Evolutionary conservation across 1,284 basidiomycete species (phyloP).

Genomic region (Rhodotorula glutinis): DNA sequence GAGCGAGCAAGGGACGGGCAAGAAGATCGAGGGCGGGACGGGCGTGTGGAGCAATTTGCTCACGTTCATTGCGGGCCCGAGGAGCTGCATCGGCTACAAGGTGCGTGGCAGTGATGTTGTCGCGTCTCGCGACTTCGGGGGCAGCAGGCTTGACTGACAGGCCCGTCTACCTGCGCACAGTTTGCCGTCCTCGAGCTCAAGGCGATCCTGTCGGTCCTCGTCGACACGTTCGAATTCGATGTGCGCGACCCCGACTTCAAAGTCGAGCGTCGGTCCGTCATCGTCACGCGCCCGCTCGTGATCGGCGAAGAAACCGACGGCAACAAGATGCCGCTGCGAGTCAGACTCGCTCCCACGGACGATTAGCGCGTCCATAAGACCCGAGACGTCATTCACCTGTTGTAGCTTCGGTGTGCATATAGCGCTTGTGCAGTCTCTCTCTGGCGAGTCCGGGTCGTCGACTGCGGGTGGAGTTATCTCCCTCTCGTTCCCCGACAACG

Average conservation of each 20-base stretch:
- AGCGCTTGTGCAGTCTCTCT: no score
- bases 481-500: no score
- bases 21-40: slow-evolving; percentile 24
- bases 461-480: no score
- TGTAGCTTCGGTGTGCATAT: not conserved
- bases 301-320: slow-evolving; percentile 32
- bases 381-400: not conserved
- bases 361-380: not conserved
- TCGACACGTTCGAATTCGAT: slow-evolving; percentile 29
- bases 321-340: slow-evolving; percentile 24
- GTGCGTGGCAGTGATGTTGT: not conserved
- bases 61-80: slow-evolving; percentile 35
- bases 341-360: slow-evolving; percentile 22
- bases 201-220: slow-evolving; percentile 28
- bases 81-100: slow-evolving; percentile 30
- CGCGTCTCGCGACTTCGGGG: no score
- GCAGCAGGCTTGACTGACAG: not conserved
- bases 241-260: slow-evolving; percentile 20
- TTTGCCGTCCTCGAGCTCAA: slow-evolving; percentile 31
- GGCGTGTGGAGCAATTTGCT: slow-evolving; percentile 28
- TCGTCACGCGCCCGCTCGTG: slow-evolving; percentile 34
- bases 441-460: no score
- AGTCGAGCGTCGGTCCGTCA: slow-evolving; percentile 23
- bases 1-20: slow-evolving; percentile 4
- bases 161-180: not conserved